Evolutionary conservation across 2,329 filamentous ascomycete genomes (phyloP), one percentile per base, ranked within the genome.

Genomic region (Hymenoscyphus scutula): DNA sequence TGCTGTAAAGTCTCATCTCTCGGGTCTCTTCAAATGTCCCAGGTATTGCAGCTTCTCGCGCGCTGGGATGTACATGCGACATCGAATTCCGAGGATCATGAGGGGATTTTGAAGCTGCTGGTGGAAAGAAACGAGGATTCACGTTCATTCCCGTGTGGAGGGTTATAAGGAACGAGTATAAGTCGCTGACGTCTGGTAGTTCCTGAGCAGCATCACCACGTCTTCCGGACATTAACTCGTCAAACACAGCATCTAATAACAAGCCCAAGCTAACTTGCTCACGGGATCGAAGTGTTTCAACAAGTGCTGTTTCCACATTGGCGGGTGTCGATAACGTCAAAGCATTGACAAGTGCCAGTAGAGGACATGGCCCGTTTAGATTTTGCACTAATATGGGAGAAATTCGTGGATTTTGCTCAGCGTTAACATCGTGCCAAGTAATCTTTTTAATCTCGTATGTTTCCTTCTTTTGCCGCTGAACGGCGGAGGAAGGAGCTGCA

Each of bases 131-230:
- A 23, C 90, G 86, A 2, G 95, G 95, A 68, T 99, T 99, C 62
- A 98, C 94, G 71, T 98, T 99, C 91, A 99, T 97, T 41, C 95
- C 95, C 0, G 93, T 98, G 70, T 97, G 92, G 2, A 99, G 79
- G 53, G 91, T 90, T 62, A 95, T 85, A 1, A 99, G 80, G 72
- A 99, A 99, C 6, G 84, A 82, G 74, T 97, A 96, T 1, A 99
- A 81, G 63, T 97, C 93, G 38, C 88, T 84, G 10, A 98, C 89
- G 73, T 98, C 95, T 0, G 94, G 94, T 27, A 98, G 77, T 17
- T 86, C 80, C 62, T 81, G 79, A 1, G 82, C 82, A 2, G 79
- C 76, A 56, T 85, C 84, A 0, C 85, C 87, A 58, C 89, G 81
- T 59, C 89, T 78, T 8, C 86, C 86, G 2, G 91, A 93, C 80